phyloP scores from a whole-genome alignment of 176 grass and related monocot species.

The Avena sativa region DNA sequence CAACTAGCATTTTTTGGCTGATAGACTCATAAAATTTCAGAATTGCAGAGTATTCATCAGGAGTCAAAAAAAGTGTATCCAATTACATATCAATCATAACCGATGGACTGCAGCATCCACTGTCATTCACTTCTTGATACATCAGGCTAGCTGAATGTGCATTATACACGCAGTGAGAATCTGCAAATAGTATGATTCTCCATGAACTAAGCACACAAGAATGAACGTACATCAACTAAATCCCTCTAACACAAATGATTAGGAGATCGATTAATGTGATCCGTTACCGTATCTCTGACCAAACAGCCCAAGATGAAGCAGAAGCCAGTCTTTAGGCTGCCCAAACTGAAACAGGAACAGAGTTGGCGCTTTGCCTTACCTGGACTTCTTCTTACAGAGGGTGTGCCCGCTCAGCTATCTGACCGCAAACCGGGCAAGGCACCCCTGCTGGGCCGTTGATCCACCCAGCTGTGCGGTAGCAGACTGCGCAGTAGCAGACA shows the following conservation, averaged over 20 bases:
- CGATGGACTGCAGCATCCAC: not conserved
- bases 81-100: not conserved
- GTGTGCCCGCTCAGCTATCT: not conserved
- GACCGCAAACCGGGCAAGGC: not conserved
- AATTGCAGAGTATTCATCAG: not conserved
- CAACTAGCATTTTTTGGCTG: not conserved
- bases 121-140: not conserved
- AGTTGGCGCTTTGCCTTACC: slow-evolving; percentile 7
- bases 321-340: not conserved
- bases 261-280: not conserved
- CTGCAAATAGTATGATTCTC: not conserved
- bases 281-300: not conserved
- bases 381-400: not conserved
- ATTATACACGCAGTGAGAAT: not conserved
- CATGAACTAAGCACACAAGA: not conserved
- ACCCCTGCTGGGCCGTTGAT: not conserved
- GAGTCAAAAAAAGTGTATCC: not conserved
- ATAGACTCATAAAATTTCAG: not conserved
- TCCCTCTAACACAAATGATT: not conserved
- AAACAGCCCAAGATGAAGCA: not conserved
- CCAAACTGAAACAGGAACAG: slow-evolving; percentile 7
- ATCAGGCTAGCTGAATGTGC: not conserved
- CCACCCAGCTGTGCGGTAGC: not conserved
- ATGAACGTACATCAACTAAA: not conserved
- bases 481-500: not conserved